Percentiles rank a stretch among this genome's conserved stretches.
Evolutionary conservation across 2,329 filamentous ascomycete species (phyloP).

Genomic region (Talaromyces piceae): DNA sequence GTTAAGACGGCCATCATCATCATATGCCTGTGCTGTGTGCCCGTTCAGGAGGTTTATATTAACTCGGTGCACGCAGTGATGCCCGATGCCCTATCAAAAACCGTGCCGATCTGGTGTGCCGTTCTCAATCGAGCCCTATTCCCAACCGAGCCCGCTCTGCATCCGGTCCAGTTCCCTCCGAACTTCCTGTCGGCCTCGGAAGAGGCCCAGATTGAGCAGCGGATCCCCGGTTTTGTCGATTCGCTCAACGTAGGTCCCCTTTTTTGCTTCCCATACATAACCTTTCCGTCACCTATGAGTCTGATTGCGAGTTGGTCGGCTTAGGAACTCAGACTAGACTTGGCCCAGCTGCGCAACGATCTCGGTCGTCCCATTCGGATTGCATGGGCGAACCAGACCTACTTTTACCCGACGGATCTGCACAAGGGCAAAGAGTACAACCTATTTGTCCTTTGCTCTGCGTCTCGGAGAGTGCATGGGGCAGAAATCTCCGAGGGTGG

Average conservation of each 20-base stretch:
- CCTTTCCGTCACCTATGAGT: not conserved
- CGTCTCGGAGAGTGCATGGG: constrained; percentile 63
- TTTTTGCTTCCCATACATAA: not conserved
- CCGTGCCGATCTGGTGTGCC: constrained; percentile 85
- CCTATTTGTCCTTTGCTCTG: constrained; percentile 76
- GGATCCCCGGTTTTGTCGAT: constrained; percentile 51
- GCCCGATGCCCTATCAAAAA: constrained; percentile 91
- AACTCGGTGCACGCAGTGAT: constrained; percentile 52
- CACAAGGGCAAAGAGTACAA: constrained; percentile 50
- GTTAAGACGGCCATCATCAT: not conserved
- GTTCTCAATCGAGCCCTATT: constrained; percentile 78
- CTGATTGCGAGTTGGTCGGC: constrained; percentile 33
- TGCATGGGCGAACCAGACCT: constrained; percentile 71
- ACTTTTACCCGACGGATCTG: constrained; percentile 41
- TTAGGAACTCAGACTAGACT: constrained; percentile 53
- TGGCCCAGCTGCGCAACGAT: constrained; percentile 46
- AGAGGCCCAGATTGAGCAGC: constrained; percentile 65
- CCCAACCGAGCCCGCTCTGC: constrained; percentile 43
- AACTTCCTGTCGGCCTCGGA: constrained; percentile 67
- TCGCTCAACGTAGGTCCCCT: constrained; percentile 36
- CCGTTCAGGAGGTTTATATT: not conserved
- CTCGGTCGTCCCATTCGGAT: constrained; percentile 67
- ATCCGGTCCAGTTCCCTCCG: constrained; percentile 62
- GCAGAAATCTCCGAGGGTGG: constrained; percentile 62
- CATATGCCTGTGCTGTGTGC: not conserved